Conservation (phyloP, 1,284 basidiomycete genomes). For the Cryptococcus sp. region DNA sequence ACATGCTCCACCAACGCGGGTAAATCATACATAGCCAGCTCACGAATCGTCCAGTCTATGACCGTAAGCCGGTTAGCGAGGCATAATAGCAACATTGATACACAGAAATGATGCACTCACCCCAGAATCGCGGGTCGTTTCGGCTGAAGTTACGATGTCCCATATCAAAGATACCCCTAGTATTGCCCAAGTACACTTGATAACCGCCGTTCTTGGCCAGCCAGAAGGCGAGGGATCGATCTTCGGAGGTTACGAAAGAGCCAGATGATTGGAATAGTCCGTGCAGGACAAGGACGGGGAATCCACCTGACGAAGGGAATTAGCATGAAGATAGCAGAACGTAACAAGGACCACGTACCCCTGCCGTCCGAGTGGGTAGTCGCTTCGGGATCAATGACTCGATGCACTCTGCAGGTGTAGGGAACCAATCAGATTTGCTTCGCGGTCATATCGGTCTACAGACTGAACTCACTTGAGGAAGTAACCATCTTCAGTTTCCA, state of each 20-base stretch:
- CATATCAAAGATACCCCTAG: slow-evolving; percentile 64
- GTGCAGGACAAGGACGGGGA: slow-evolving; percentile 64
- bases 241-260: slow-evolving; percentile 64
- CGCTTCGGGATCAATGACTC: slow-evolving; percentile 58
- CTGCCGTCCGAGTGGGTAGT: slow-evolving; percentile 54
- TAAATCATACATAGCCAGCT: slow-evolving; percentile 64
- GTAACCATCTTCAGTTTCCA: slow-evolving; percentile 64
- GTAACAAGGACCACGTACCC: slow-evolving; percentile 27
- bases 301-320: slow-evolving; percentile 52
- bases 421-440: too few species aligned
- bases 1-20: slow-evolving; percentile 64
- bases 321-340: background rate
- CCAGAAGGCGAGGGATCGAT: slow-evolving; percentile 64
- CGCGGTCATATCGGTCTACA: background rate
- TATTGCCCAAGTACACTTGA: slow-evolving; percentile 66
- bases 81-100: background rate
- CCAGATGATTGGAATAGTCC: slow-evolving; percentile 66
- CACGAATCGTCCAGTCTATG: slow-evolving; percentile 63
- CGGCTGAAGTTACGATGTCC: slow-evolving; percentile 59
- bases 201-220: slow-evolving; percentile 61
- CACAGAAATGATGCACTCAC: slow-evolving; percentile 37
- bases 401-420: slow-evolving; percentile 55
- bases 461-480: slow-evolving; percentile 52
- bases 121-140: slow-evolving; percentile 63
- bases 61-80: slow-evolving; percentile 4